Evolutionary conservation across 1,284 basidiomycete species (phyloP).

Genomic region (Trametes pubescens): DNA sequence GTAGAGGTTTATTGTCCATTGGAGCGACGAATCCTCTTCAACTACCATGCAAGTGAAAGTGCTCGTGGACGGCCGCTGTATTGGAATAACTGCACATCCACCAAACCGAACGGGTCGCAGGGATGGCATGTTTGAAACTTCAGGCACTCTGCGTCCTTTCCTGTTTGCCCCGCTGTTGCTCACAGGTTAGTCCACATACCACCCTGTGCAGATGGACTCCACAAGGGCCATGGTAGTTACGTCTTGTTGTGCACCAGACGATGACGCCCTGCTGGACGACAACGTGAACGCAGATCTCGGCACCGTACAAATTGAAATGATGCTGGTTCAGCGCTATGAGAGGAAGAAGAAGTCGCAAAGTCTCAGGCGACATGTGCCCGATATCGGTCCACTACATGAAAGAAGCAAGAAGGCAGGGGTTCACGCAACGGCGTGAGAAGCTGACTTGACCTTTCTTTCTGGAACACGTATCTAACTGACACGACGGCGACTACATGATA

Average conservation of each 20-base stretch:
- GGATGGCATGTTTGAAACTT: background rate
- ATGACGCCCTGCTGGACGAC: background rate
- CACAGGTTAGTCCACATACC: slow-evolving; percentile 9
- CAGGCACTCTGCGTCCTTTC: background rate
- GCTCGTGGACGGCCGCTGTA: background rate
- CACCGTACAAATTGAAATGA: background rate
- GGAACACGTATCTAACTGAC: background rate
- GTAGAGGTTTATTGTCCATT: background rate
- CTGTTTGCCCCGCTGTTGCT: slow-evolving; percentile 6
- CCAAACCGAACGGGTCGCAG: background rate
- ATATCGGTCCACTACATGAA: background rate
- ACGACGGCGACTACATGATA: background rate
- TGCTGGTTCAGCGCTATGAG: background rate
- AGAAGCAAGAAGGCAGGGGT: background rate
- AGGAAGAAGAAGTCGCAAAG: background rate
- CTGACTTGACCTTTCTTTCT: background rate
- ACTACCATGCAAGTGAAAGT: background rate
- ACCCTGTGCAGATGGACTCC: too few species aligned
- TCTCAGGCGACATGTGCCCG: background rate
- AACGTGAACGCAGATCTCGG: background rate
- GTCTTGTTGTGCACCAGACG: background rate
- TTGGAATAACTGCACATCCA: background rate
- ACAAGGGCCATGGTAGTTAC: too few species aligned
- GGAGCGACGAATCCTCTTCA: background rate
- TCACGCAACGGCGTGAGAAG: background rate